Evolutionary conservation across 176 grass and related monocot genomes (phyloP).

Genomic region (Coix lacrymajobi): DNA sequence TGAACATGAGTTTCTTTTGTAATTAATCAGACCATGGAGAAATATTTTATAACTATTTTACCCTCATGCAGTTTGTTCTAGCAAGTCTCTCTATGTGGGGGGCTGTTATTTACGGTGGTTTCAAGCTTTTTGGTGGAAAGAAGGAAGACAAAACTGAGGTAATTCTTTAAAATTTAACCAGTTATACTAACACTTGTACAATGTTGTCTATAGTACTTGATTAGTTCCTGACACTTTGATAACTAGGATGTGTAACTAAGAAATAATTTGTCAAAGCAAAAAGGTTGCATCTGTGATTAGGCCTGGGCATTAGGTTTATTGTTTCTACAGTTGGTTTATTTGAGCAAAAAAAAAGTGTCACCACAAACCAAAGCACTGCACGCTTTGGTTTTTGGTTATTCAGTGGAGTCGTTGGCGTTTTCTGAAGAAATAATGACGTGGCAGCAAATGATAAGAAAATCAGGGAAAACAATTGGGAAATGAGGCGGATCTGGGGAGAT

Average conservation of each 20-base stretch:
- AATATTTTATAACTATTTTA: background rate
- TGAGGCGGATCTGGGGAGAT: too few relatives aligned
- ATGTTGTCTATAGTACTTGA: background rate
- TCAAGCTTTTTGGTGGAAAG: constrained; percentile 42
- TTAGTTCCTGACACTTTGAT: background rate
- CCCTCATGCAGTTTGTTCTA: constrained; percentile 59
- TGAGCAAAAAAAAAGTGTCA: background rate
- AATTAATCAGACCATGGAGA: background rate
- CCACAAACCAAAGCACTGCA: background rate
- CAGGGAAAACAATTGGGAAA: background rate
- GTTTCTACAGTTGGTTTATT: background rate
- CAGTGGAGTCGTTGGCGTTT: background rate
- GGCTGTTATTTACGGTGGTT: constrained; percentile 39
- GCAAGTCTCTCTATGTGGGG: constrained; percentile 64
- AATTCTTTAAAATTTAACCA: background rate
- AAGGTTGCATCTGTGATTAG: background rate
- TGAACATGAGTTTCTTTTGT: background rate
- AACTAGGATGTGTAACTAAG: background rate
- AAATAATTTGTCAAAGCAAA: background rate
- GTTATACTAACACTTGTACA: background rate
- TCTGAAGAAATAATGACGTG: background rate
- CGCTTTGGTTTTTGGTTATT: background rate
- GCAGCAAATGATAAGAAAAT: background rate
- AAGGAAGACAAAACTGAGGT: constrained; percentile 57
- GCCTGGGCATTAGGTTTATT: background rate